phyloP scores from a whole-genome alignment of 495 filamentous ascomycete genomes.

The Penicillium steckii region DNA sequence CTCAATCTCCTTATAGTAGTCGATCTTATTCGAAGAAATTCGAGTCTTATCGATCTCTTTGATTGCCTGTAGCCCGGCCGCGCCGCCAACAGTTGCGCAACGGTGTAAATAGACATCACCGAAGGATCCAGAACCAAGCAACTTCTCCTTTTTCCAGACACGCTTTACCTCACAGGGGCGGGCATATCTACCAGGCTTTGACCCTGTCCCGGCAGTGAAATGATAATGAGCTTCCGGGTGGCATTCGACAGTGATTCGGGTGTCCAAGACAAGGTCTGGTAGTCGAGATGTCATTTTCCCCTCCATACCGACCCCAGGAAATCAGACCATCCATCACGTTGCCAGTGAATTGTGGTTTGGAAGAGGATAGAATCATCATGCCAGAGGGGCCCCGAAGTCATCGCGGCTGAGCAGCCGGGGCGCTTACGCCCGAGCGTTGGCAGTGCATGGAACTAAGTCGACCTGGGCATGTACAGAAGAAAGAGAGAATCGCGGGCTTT shows the following conservation, averaged over 20 bases:
- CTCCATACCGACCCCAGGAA: too few relatives aligned
- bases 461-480: too few relatives aligned
- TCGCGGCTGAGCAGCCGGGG: too few relatives aligned
- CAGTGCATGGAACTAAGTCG: too few relatives aligned
- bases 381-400: too few relatives aligned
- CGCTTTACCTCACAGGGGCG: neutral
- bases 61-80: neutral
- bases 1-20: slow-evolving; percentile 14
- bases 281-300: neutral
- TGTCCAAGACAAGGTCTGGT: neutral
- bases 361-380: too few relatives aligned
- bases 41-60: neutral
- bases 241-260: neutral
- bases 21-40: neutral
- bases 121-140: neutral
- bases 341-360: too few relatives aligned
- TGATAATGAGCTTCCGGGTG: neutral
- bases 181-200: neutral
- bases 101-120: neutral
- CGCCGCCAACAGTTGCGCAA: neutral
- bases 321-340: too few relatives aligned
- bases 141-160: neutral
- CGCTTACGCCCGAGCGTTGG: too few relatives aligned
- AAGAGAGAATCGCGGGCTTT: too few relatives aligned
- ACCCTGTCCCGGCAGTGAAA: neutral